Conservation (phyloP, 306 rosid species). For the Rosa rugosa region DNA sequence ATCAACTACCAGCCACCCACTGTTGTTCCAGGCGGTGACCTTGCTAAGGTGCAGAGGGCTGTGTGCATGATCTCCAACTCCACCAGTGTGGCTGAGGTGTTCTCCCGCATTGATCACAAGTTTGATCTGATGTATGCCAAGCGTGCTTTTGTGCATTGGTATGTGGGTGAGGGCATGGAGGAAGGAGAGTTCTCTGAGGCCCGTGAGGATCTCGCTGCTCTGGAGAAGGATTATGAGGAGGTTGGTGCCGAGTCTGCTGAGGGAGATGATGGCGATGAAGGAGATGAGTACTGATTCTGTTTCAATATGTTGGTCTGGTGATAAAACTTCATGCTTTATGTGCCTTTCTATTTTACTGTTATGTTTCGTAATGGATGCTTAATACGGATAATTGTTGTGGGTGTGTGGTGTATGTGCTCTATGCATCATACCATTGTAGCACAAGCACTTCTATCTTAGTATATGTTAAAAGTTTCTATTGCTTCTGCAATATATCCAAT, state of each 20-base stretch:
- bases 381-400: background rate
- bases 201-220: constrained; percentile 91
- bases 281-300: constrained; percentile 51
- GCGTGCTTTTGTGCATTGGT: constrained; percentile 96
- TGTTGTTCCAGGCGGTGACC: constrained; percentile 86
- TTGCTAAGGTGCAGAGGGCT: constrained; percentile 91
- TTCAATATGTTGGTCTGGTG: background rate
- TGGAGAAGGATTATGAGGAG: constrained; percentile 91
- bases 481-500: background rate
- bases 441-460: background rate
- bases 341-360: background rate
- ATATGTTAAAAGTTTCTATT: background rate
- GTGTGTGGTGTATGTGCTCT: constrained; percentile 7
- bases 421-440: constrained; percentile 9
- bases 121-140: constrained; percentile 91
- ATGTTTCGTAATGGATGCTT: background rate
- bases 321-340: background rate
- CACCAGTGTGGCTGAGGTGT: constrained; percentile 89
- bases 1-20: constrained; percentile 89
- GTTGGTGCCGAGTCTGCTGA: constrained; percentile 85
- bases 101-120: constrained; percentile 79
- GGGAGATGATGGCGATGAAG: constrained; percentile 68
- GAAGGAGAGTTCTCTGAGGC: constrained; percentile 97
- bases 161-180: constrained; percentile 95
- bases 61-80: constrained; percentile 94